Evolutionary conservation across 345 rosid species (phyloP).

Genomic region (Excoecaria cochinchinensis): DNA sequence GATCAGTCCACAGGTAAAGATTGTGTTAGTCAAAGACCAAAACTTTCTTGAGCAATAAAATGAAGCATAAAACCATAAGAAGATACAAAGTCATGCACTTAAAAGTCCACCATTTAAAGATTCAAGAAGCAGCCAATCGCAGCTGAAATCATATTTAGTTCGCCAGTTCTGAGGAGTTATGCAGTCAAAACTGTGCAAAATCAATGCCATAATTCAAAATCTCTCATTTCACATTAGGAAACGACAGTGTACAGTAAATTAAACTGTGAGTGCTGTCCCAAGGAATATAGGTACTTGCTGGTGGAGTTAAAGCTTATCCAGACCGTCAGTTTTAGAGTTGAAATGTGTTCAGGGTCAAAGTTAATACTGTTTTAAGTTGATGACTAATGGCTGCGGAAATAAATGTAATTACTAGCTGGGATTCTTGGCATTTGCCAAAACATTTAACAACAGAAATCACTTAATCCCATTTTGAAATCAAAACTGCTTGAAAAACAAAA

Average conservation of each 20-base stretch:
- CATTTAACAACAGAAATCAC: background rate
- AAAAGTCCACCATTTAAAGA: background rate
- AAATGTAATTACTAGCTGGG: background rate
- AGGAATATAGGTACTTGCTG: background rate
- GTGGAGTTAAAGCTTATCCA: background rate
- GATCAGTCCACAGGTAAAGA: background rate
- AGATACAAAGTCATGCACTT: background rate
- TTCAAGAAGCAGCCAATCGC: background rate
- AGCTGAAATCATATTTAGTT: background rate
- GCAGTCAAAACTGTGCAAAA: background rate
- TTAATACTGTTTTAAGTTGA: background rate
- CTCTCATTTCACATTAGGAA: background rate
- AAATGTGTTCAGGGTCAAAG: background rate
- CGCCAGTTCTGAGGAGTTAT: background rate
- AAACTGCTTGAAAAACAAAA: background rate
- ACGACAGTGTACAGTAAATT: background rate
- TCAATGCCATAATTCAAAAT: background rate
- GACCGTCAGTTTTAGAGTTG: constrained; percentile 2
- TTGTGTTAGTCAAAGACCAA: background rate
- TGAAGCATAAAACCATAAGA: background rate
- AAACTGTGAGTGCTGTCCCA: background rate
- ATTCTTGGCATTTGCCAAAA: background rate
- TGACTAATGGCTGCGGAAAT: background rate
- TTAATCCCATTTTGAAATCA: background rate
- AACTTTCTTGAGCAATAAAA: background rate